phyloP scores from a whole-genome alignment of 192 early-diverging fungal species.

The Coemansia aciculifera region DNA sequence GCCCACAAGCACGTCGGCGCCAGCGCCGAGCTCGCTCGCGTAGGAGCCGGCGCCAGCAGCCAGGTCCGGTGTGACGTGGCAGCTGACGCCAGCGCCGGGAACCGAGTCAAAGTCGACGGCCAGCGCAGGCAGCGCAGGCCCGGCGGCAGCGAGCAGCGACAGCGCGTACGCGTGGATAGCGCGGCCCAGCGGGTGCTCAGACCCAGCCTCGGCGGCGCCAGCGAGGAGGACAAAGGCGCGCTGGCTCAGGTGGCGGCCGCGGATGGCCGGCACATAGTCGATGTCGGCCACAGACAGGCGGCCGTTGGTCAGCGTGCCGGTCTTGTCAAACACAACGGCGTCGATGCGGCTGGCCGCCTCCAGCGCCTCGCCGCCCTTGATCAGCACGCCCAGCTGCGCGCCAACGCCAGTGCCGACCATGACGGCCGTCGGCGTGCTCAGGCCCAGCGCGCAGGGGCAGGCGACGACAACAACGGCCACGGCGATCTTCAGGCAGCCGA shows the following conservation, averaged over 20 bases:
- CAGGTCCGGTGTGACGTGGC: constrained; percentile 53
- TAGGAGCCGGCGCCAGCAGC: constrained; percentile 6
- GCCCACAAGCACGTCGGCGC: constrained; percentile 67
- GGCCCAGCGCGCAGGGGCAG: constrained; percentile 94
- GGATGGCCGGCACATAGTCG: constrained; percentile 18
- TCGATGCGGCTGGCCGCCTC: constrained; percentile 79
- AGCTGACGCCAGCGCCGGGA: constrained; percentile 70
- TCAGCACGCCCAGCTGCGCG: constrained; percentile 91
- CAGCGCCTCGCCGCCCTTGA: constrained; percentile 90
- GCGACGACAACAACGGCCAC: constrained; percentile 96
- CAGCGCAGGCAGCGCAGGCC: constrained; percentile 43
- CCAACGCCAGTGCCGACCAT: constrained; percentile 99
- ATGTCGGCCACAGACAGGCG: constrained; percentile 64
- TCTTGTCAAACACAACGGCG: constrained; percentile 97
- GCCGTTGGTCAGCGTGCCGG: constrained; percentile 89
- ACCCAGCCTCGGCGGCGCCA: constrained; percentile 75
- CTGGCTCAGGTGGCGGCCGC: constrained; percentile 39
- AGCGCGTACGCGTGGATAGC: constrained; percentile 67
- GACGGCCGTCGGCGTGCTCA: constrained; percentile 95
- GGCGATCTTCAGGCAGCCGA: constrained; percentile 82
- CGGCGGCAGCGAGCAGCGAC: constrained; percentile 23
- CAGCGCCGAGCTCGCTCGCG: constrained; percentile 17
- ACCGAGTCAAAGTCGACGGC: constrained; percentile 65
- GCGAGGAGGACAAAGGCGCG: constrained; percentile 63
- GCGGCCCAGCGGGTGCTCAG: constrained; percentile 92